Conservation (phyloP, 257 asterid genomes). For the Solanum chmielewskii region DNA sequence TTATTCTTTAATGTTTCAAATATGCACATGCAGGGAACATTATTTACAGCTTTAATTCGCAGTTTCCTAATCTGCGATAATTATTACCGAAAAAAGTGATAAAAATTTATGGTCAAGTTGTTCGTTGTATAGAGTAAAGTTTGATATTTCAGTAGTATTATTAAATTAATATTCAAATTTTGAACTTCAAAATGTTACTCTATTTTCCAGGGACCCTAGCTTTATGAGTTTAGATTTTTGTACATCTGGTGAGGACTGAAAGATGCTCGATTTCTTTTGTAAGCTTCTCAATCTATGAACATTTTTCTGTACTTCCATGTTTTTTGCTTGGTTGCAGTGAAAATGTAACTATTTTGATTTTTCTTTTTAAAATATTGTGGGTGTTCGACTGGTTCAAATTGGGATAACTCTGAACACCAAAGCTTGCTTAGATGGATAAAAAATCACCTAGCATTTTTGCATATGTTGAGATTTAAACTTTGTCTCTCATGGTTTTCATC, state of each 20-base stretch:
- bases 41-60: neutral
- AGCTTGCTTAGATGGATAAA: neutral
- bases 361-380: neutral
- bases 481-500: neutral
- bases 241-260: neutral
- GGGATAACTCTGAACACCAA: neutral
- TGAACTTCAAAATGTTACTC: neutral
- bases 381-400: neutral
- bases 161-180: neutral
- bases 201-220: neutral
- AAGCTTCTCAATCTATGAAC: neutral
- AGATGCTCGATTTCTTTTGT: neutral
- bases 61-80: neutral
- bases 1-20: neutral
- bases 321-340: neutral
- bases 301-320: neutral
- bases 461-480: neutral
- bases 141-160: neutral
- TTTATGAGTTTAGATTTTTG: neutral
- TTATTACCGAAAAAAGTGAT: neutral
- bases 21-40: neutral
- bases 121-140: neutral
- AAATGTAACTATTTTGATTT: neutral
- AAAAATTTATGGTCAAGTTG: neutral
- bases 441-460: neutral